Evolutionary conservation across 2,329 filamentous ascomycete genomes (phyloP).

Genomic region (Metarhizium brunneum): DNA sequence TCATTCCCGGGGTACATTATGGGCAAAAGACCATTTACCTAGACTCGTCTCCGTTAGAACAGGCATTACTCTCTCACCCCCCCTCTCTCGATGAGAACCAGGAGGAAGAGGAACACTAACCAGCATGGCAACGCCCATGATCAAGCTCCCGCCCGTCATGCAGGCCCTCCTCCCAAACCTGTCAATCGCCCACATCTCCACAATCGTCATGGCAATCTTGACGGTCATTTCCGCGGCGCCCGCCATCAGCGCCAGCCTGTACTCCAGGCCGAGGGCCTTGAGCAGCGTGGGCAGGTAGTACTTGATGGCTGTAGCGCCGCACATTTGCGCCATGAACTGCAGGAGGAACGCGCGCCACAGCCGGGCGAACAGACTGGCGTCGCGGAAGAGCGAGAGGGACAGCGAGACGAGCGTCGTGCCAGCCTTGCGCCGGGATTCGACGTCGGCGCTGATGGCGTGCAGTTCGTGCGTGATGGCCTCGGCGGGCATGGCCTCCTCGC

Average conservation of each 20-base stretch:
- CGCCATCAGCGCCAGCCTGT: slow-evolving; percentile 39
- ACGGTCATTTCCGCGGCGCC: slow-evolving; percentile 47
- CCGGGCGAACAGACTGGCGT: slow-evolving; percentile 37
- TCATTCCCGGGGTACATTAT: slow-evolving; percentile 39
- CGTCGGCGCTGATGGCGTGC: slow-evolving; percentile 34
- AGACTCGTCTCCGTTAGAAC: neutral
- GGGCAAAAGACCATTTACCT: slow-evolving; percentile 47
- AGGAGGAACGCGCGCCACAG: slow-evolving; percentile 48
- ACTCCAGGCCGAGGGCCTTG: slow-evolving; percentile 37
- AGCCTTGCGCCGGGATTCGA: slow-evolving; percentile 24
- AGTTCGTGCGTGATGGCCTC: slow-evolving; percentile 33
- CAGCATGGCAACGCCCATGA: slow-evolving; percentile 45
- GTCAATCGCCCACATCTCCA: slow-evolving; percentile 50
- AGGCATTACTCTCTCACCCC: too few species aligned
- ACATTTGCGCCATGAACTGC: slow-evolving; percentile 53
- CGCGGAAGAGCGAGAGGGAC: slow-evolving; percentile 35
- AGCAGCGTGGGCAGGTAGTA: slow-evolving; percentile 50
- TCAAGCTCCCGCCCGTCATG: slow-evolving; percentile 35
- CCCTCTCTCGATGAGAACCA: too few species aligned
- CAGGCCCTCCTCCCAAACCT: slow-evolving; percentile 38
- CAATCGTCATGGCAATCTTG: slow-evolving; percentile 45
- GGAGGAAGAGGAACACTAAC: slow-evolving; percentile 22
- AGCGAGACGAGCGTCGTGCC: slow-evolving; percentile 13
- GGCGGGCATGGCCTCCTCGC: slow-evolving; percentile 30
- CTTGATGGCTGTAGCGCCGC: slow-evolving; percentile 50